Evolutionary conservation across 352 stramenopile genomes (phyloP).

Genomic region (Aphanomyces cochlioides): DNA sequence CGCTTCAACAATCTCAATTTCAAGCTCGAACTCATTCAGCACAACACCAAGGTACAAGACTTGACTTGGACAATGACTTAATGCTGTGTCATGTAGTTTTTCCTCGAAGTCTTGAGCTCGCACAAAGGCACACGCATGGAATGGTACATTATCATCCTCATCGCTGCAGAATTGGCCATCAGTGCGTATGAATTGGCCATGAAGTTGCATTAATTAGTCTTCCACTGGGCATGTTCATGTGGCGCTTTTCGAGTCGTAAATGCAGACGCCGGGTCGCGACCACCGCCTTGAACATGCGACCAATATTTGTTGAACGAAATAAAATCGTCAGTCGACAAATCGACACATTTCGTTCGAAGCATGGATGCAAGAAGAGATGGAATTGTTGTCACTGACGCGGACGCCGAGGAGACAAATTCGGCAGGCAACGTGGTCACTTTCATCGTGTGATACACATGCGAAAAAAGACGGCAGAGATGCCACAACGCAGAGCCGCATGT

Average conservation of each 20-base stretch:
- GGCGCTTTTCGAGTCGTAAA: conserved; percentile 83
- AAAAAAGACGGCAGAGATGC: conserved; percentile 63
- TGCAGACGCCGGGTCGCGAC: conserved; percentile 55
- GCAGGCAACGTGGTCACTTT: conserved; percentile 57
- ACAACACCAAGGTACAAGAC: conserved; percentile 92
- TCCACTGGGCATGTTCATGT: conserved; percentile 80
- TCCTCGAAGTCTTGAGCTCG: conserved; percentile 95
- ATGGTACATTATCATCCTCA: conserved; percentile 98
- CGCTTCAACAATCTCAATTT: conserved; percentile 97
- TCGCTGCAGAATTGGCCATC: conserved; percentile 92
- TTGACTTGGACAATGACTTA: background rate
- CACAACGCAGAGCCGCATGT: conserved; percentile 51
- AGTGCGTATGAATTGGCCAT: conserved; percentile 77
- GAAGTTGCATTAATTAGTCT: conserved; percentile 61
- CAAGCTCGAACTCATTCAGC: conserved; percentile 96
- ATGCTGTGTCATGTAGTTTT: conserved; percentile 73
- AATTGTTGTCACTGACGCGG: conserved; percentile 39
- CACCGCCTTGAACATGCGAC: conserved; percentile 67
- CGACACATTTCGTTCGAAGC: conserved; percentile 72
- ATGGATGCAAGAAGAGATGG: conserved; percentile 66
- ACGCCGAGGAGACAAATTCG: conserved; percentile 45
- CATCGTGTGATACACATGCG: conserved; percentile 65
- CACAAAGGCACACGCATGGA: conserved; percentile 94
- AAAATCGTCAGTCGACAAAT: conserved; percentile 66
- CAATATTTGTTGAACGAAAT: conserved; percentile 81